These are phyloP conservation scores for Ajuga chamaepitys DNA, from an alignment of 257 asterid species.

Conservation along the genomic window DNA sequence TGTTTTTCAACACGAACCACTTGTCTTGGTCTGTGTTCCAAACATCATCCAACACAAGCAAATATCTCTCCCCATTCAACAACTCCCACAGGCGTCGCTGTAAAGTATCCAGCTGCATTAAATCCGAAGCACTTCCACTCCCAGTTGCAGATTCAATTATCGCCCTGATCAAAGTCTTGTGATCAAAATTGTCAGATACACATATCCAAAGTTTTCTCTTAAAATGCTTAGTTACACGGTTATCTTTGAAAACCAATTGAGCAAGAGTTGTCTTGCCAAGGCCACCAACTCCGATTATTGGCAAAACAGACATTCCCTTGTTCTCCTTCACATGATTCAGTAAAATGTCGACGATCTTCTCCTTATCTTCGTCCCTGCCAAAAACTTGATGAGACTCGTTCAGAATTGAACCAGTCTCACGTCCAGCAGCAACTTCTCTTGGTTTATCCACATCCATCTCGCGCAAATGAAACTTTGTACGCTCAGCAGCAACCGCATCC, in stretches of 20 bases:
- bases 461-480: too few relatives aligned
- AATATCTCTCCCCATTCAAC: conserved; percentile 14
- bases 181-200: conserved; percentile 27
- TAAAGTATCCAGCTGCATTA: conserved; percentile 5
- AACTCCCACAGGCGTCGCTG: conserved; percentile 10
- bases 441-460: background rate
- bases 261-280: too few relatives aligned
- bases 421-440: background rate
- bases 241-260: too few relatives aligned
- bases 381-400: background rate
- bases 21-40: conserved; percentile 26
- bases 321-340: too few relatives aligned
- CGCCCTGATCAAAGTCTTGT: conserved; percentile 9
- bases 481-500: too few relatives aligned
- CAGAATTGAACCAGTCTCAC: conserved; percentile 27
- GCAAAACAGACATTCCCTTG: background rate
- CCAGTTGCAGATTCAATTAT: conserved; percentile 16
- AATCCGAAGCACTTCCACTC: background rate
- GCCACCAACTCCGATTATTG: too few relatives aligned
- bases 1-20: conserved; percentile 15
- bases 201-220: too few relatives aligned
- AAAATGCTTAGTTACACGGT: too few relatives aligned
- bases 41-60: conserved; percentile 30
- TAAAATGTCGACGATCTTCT: too few relatives aligned
- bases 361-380: too few relatives aligned